phyloP scores from a whole-genome alignment of 345 rosid genomes.

The Euphorbia lathyris region DNA sequence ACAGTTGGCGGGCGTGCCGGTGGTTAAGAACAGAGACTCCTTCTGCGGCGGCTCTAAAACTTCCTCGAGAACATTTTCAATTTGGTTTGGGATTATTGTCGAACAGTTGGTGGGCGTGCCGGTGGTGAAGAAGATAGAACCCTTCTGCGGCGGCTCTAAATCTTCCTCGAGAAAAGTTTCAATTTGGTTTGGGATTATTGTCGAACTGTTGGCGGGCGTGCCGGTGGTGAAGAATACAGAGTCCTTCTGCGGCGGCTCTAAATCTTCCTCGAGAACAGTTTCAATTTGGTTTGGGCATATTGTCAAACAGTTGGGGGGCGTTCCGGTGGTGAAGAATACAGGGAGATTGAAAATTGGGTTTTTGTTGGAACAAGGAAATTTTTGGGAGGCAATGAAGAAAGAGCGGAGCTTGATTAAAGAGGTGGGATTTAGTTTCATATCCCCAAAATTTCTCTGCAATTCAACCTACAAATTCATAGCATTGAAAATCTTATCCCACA shows the following conservation, averaged over 20 bases:
- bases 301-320: slow-evolving; percentile 60
- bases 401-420: slow-evolving; percentile 8
- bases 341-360: not conserved
- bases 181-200: slow-evolving; percentile 42
- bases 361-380: not conserved
- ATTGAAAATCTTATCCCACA: not conserved
- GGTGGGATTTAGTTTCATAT: slow-evolving; percentile 15
- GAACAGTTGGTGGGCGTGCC: slow-evolving; percentile 44
- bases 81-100: slow-evolving; percentile 51
- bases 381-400: not conserved
- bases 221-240: slow-evolving; percentile 5
- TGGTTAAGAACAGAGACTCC: slow-evolving; percentile 18
- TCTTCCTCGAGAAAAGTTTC: slow-evolving; percentile 12
- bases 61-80: slow-evolving; percentile 11
- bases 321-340: not conserved
- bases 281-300: slow-evolving; percentile 40
- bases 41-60: slow-evolving; percentile 13
- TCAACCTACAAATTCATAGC: not conserved
- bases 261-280: slow-evolving; percentile 4
- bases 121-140: slow-evolving; percentile 14
- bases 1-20: slow-evolving; percentile 35
- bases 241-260: slow-evolving; percentile 23
- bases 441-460: not conserved
- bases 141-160: slow-evolving; percentile 16
- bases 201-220: slow-evolving; percentile 54